Percentiles rank a stretch among this genome's conserved stretches.
Evolutionary conservation across 805 yeast species (phyloP).

Genomic region (Cyberlindnera bimundalis): DNA sequence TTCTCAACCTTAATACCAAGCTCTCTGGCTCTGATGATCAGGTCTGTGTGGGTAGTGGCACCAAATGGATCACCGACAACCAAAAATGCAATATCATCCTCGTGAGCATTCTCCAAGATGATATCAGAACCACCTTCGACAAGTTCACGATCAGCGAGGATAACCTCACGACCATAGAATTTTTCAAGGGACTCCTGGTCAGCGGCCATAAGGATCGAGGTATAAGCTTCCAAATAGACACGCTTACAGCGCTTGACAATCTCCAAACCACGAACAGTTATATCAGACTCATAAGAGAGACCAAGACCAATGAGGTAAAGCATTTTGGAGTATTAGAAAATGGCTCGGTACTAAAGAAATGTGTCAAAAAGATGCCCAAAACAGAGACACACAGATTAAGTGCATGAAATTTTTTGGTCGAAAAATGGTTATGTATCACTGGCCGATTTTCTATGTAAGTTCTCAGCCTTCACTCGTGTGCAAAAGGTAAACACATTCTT

Average conservation of each 20-base stretch:
- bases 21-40: slow-evolving; percentile 88
- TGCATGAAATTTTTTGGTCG: slow-evolving; percentile 3
- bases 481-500: neutral
- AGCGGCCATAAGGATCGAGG: slow-evolving; percentile 94
- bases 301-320: slow-evolving; percentile 90
- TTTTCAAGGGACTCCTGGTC: slow-evolving; percentile 67
- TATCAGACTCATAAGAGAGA: slow-evolving; percentile 81
- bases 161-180: slow-evolving; percentile 81
- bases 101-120: slow-evolving; percentile 72
- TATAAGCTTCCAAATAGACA: slow-evolving; percentile 94
- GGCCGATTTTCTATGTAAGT: too few relatives aligned
- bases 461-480: too few relatives aligned
- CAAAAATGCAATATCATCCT: slow-evolving; percentile 84
- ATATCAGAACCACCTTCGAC: slow-evolving; percentile 88
- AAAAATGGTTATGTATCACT: slow-evolving; percentile 7
- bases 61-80: slow-evolving; percentile 99
- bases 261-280: slow-evolving; percentile 92
- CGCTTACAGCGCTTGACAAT: slow-evolving; percentile 78
- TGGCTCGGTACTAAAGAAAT: too few relatives aligned
- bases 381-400: neutral
- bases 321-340: slow-evolving; percentile 54
- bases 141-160: slow-evolving; percentile 89
- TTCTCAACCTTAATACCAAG: slow-evolving; percentile 72
- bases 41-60: slow-evolving; percentile 96
- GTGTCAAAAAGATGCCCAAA: neutral